These are phyloP conservation scores for Lachancea thermotolerans DNA, from an alignment of 805 yeast species.

Conservation along the genomic window DNA sequence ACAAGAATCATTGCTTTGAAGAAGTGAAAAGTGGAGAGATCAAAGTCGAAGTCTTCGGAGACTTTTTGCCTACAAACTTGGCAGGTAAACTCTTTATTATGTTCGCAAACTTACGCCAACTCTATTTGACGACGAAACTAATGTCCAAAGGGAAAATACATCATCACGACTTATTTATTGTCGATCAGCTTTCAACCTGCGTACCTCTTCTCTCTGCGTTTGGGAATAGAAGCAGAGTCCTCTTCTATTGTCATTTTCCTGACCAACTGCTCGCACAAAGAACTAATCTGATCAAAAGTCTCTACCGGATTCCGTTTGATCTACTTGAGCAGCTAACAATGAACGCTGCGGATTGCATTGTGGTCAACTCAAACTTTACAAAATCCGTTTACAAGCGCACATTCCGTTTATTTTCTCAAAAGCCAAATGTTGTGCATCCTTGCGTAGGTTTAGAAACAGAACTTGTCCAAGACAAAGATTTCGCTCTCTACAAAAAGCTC, in stretches of 20 bases:
- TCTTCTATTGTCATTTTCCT: conserved; percentile 96
- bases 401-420: conserved; percentile 38
- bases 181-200: conserved; percentile 85
- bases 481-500: conserved; percentile 15
- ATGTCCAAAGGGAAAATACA: conserved; percentile 38
- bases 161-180: conserved; percentile 63
- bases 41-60: conserved; percentile 70
- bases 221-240: conserved; percentile 42
- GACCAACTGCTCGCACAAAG: conserved; percentile 72
- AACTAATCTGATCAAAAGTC: conserved; percentile 43
- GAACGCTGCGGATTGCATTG: conserved; percentile 64
- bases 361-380: conserved; percentile 87
- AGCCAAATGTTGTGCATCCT: conserved; percentile 36
- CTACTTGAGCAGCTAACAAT: conserved; percentile 77
- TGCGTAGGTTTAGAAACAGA: conserved; percentile 56
- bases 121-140: conserved; percentile 52
- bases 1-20: conserved; percentile 79
- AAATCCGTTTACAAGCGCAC: conserved; percentile 58
- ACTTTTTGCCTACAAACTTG: conserved; percentile 68
- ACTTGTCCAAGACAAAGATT: conserved; percentile 12
- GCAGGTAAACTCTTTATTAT: conserved; percentile 66
- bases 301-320: conserved; percentile 82
- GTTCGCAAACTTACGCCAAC: conserved; percentile 78
- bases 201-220: conserved; percentile 53
- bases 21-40: conserved; percentile 61